These are phyloP conservation scores for Cercospora berteroae DNA, from an alignment of 2,329 filamentous ascomycete genomes.

Conservation along the genomic window DNA sequence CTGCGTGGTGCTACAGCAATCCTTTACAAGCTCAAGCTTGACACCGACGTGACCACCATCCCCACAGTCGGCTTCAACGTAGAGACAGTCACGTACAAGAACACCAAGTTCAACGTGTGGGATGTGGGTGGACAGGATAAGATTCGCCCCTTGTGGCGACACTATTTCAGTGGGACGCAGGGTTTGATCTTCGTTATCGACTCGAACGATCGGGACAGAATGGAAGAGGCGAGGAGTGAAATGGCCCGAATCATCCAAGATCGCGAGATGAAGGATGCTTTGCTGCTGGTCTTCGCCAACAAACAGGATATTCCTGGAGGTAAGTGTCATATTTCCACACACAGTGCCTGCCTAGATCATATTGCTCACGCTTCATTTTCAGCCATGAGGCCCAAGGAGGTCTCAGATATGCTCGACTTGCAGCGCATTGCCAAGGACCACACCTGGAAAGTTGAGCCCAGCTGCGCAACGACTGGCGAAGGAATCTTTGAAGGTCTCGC, in stretches of 20 bases:
- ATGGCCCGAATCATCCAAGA: conserved; percentile 98
- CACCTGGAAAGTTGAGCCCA: conserved; percentile 55
- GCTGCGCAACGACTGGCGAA: conserved; percentile 54
- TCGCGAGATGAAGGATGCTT: conserved; percentile 95
- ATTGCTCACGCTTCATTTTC: conserved; percentile 7
- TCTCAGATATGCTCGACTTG: conserved; percentile 50
- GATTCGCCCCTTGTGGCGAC: conserved; percentile 98
- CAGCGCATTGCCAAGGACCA: conserved; percentile 53
- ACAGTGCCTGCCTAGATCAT: not conserved
- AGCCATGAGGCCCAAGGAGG: conserved; percentile 53
- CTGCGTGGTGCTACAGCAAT: conserved; percentile 57
- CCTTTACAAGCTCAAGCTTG: conserved; percentile 99
- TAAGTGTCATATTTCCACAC: conserved; percentile 52
- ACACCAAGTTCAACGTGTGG: conserved; percentile 99
- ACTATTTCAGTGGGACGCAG: conserved; percentile 97
- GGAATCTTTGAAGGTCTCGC: conserved; percentile 54
- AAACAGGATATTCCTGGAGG: conserved; percentile 92
- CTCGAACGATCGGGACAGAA: conserved; percentile 96
- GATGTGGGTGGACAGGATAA: conserved; percentile 99
- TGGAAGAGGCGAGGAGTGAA: conserved; percentile 94
- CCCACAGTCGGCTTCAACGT: conserved; percentile 99
- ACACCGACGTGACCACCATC: conserved; percentile 98
- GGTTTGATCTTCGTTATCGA: conserved; percentile 99
- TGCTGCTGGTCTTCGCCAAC: conserved; percentile 97
- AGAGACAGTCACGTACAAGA: conserved; percentile 99